Percentiles rank a stretch among this genome's conserved stretches.
These are phyloP conservation scores for Pharus latifolius DNA, from an alignment of 176 grass and related monocot genomes.

Conservation along the genomic window DNA sequence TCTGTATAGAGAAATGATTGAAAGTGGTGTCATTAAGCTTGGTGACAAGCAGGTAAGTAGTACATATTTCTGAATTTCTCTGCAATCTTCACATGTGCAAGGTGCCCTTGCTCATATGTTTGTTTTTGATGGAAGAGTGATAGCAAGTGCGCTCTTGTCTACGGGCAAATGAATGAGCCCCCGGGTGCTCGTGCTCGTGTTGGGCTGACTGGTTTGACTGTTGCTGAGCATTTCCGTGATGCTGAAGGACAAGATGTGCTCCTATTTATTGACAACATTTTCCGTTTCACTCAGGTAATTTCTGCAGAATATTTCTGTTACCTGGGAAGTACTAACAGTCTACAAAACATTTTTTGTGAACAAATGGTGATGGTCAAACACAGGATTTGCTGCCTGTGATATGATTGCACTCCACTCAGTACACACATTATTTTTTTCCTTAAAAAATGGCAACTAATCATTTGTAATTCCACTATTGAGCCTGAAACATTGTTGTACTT, in stretches of 20 bases:
- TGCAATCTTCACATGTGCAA: background rate
- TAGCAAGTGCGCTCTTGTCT: slow-evolving; percentile 94
- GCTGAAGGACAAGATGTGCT: slow-evolving; percentile 97
- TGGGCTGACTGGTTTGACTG: slow-evolving; percentile 84
- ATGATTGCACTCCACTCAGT: background rate
- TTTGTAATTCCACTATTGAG: background rate
- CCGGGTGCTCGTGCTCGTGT: slow-evolving; percentile 96
- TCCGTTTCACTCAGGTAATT: slow-evolving; percentile 87
- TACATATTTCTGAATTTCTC: background rate
- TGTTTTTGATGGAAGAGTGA: slow-evolving; percentile 36
- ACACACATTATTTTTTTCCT: no score
- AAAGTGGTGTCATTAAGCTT: slow-evolving; percentile 98
- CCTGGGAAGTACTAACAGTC: background rate
- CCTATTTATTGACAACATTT: slow-evolving; percentile 98
- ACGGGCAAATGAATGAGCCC: slow-evolving; percentile 95
- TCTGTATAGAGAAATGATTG: slow-evolving; percentile 97
- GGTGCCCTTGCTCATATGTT: background rate
- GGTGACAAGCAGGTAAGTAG: slow-evolving; percentile 68
- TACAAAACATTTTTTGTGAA: background rate
- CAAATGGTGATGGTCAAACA: background rate
- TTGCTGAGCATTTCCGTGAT: slow-evolving; percentile 93
- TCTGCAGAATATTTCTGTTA: background rate
- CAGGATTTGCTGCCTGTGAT: background rate
- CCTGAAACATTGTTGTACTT: background rate
- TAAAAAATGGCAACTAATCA: no score